Conservation (phyloP, 2,329 filamentous ascomycete genomes). For the Plectosphaerella cucumerina region DNA sequence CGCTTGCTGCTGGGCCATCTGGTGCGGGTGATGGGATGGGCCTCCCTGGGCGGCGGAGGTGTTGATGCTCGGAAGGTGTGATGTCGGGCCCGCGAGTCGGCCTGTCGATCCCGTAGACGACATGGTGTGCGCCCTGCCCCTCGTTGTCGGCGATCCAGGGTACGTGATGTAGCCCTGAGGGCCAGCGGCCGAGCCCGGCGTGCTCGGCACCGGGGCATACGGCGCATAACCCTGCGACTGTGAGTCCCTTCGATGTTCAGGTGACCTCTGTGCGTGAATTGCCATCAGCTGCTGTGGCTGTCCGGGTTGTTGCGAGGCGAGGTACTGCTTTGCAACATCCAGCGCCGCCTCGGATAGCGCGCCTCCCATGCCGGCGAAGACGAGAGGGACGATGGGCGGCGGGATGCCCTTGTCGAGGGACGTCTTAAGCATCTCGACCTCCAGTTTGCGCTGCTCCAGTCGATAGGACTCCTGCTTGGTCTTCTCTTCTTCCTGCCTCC, state of each 20-base stretch:
- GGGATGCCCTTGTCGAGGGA: conserved; percentile 68
- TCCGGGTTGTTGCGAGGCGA: conserved; percentile 44
- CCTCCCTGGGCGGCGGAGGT: conserved; percentile 37
- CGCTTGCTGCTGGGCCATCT: background rate
- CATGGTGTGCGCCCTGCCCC: conserved; percentile 46
- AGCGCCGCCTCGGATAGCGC: conserved; percentile 56
- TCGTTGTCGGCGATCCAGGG: conserved; percentile 42
- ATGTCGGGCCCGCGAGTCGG: conserved; percentile 28
- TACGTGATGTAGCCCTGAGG: conserved; percentile 38
- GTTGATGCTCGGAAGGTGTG: conserved; percentile 39
- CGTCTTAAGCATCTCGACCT: conserved; percentile 67
- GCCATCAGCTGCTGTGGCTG: conserved; percentile 48
- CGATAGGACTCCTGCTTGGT: conserved; percentile 60
- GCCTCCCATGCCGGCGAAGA: conserved; percentile 69
- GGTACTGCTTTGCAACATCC: conserved; percentile 66
- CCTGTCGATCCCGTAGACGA: conserved; percentile 31
- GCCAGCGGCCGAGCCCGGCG: conserved; percentile 35
- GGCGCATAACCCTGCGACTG: conserved; percentile 36
- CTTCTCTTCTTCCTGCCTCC: conserved; percentile 71
- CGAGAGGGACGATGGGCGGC: conserved; percentile 68
- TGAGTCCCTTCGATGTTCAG: conserved; percentile 51
- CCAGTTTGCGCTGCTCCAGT: conserved; percentile 68
- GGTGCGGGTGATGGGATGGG: conserved; percentile 12
- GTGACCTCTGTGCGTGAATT: conserved; percentile 45
- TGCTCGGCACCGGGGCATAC: conserved; percentile 39